Evolutionary conservation across 257 asterid species (phyloP).

Genomic region (Salvia splendens): DNA sequence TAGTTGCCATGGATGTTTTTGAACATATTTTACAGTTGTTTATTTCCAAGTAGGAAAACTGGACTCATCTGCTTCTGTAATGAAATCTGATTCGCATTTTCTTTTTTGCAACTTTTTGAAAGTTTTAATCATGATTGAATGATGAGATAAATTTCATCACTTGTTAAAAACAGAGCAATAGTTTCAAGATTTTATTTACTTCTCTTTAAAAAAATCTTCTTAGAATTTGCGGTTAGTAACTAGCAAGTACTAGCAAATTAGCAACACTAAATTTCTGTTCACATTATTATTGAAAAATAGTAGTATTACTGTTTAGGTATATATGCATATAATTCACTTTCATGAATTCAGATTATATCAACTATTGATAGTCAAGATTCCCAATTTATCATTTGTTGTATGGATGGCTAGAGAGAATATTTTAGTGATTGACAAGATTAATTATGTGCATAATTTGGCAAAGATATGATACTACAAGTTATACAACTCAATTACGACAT

Average conservation of each 20-base stretch:
- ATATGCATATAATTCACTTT: neutral
- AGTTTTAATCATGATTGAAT: slow-evolving; percentile 27
- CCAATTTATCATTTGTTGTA: neutral
- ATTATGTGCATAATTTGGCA: too few relatives aligned
- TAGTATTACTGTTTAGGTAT: neutral
- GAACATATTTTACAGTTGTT: slow-evolving; percentile 26
- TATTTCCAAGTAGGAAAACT: slow-evolving; percentile 29
- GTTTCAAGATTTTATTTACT: too few relatives aligned
- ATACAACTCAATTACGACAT: too few relatives aligned
- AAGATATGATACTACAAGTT: too few relatives aligned
- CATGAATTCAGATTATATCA: too few relatives aligned
- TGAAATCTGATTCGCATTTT: slow-evolving; percentile 26
- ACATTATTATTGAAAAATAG: too few relatives aligned
- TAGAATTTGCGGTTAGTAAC: too few relatives aligned
- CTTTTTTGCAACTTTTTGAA: slow-evolving; percentile 9
- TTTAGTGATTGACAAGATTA: too few relatives aligned
- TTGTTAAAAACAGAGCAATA: slow-evolving; percentile 13
- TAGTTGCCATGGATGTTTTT: slow-evolving; percentile 11
- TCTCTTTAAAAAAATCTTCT: too few relatives aligned
- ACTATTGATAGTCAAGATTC: neutral
- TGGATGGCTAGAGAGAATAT: too few relatives aligned
- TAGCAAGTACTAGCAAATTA: too few relatives aligned
- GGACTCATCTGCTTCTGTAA: slow-evolving; percentile 14
- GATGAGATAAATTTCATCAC: slow-evolving; percentile 11
- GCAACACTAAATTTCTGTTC: too few relatives aligned